Base-by-base conservation (phyloP, 176 grass and related monocot species). In the Dendrocalamus sinicus region DNA sequence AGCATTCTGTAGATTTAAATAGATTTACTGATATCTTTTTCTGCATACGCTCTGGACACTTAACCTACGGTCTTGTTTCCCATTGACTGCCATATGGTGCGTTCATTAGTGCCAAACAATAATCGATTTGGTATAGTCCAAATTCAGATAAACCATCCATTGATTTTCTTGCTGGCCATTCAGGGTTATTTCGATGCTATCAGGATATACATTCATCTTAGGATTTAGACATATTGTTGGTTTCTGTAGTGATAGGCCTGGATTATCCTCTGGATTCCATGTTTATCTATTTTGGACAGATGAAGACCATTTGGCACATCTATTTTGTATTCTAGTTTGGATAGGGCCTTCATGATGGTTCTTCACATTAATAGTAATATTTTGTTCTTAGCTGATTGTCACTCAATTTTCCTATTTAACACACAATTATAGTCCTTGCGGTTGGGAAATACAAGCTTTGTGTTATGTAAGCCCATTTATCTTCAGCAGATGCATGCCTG, bases 301-400 rank as follows among this genome's bases (percentile, higher is more conserved):
- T 53, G 60, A 75, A 47, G 77, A 64, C 63, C 19, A 37, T 68
- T 66, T 77, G 83, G 0, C 73, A 68, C 35, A 77, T 85, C 35
- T 85, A 32, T 76, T 76, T 85, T 85, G 83, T 85, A 77, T 67
- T 85, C 24, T 85, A 55, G 61, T 57, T 66, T 39, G n/a, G 60
- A 54, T 54, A 66, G 60, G 3, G 60, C 55, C 37, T 75, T 75
- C 20, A 44, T 84, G 59, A 68, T 57, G 73, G 47, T 77, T 37
- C 73, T 68, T 76, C 60, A 44, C 60, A 52, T 51, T 75, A 75
- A 41, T 5, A 41, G 9, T 7, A 66, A 40, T 65, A 26, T 17
- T 75, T 75, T 16, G 3, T 85, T 76, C 62, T 55, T 53, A 51
- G 66, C 59, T 67, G 73, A 45, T 57, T 55, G 0, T 8, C 19